Evolutionary conservation across 176 grass and related monocot genomes (phyloP).

Genomic region (Bromus sterilis): DNA sequence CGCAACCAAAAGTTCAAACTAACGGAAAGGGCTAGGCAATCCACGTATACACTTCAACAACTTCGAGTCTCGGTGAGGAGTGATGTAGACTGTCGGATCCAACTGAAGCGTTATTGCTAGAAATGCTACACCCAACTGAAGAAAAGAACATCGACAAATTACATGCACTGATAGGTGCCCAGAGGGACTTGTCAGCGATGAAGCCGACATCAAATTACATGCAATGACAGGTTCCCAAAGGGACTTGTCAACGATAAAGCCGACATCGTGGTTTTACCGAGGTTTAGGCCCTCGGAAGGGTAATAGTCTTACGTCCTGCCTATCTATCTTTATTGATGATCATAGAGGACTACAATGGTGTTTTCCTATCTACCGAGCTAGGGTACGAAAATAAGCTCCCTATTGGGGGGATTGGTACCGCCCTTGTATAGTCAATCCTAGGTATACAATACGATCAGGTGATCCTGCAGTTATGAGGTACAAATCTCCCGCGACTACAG

Average conservation of each 20-base stretch:
- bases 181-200: too few species aligned
- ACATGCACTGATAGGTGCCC: too few species aligned
- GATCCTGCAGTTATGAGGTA: background rate
- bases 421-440: background rate
- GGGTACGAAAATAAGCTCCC: background rate
- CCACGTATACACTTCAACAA: too few species aligned
- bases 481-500: background rate
- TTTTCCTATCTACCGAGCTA: background rate
- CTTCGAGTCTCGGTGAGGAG: too few species aligned
- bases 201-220: too few species aligned
- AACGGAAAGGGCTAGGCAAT: too few species aligned
- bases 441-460: background rate
- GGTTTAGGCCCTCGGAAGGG: background rate
- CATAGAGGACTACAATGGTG: background rate
- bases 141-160: too few species aligned
- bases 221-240: too few species aligned
- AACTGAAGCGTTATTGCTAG: too few species aligned
- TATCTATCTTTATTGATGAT: background rate
- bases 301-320: background rate
- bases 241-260: background rate
- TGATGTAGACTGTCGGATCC: too few species aligned
- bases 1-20: too few species aligned
- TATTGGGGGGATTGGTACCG: background rate
- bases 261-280: background rate
- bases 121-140: too few species aligned